Percentiles rank a stretch among this genome's conserved stretches.
These are phyloP conservation scores for Fraxinus americana DNA, from an alignment of 257 asterid species.

Conservation along the genomic window DNA sequence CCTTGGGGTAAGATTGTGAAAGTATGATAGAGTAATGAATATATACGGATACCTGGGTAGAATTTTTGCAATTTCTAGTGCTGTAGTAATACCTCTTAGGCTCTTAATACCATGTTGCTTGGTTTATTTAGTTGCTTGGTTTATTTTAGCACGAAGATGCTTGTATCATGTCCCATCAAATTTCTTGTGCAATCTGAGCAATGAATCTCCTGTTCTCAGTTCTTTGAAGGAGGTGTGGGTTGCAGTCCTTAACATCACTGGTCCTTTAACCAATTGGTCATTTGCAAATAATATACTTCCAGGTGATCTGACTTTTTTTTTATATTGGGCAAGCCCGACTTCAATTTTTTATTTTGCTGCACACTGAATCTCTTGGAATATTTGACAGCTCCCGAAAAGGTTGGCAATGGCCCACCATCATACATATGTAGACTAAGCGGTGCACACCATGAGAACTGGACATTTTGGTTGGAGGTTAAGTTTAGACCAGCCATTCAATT, in stretches of 20 bases:
- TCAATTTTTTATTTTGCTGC: slow-evolving; percentile 10
- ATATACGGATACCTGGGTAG: neutral
- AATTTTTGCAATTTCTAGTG: neutral
- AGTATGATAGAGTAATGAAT: slow-evolving; percentile 1
- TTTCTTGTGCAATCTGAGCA: slow-evolving; percentile 1
- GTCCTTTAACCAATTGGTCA: slow-evolving; percentile 95
- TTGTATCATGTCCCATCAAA: neutral
- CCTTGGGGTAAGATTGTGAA: slow-evolving; percentile 63
- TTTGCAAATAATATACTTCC: slow-evolving; percentile 70
- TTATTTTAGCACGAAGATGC: neutral
- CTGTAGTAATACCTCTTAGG: neutral
- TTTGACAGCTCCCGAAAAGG: slow-evolving; percentile 61
- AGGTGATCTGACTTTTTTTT: slow-evolving; percentile 52
- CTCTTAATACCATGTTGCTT: neutral
- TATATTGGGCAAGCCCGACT: slow-evolving; percentile 5
- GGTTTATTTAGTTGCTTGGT: neutral
- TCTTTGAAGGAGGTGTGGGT: slow-evolving; percentile 91
- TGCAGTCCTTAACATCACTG: slow-evolving; percentile 86
- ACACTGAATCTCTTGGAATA: slow-evolving; percentile 31
- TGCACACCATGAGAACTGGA: slow-evolving; percentile 76
- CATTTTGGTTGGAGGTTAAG: slow-evolving; percentile 94
- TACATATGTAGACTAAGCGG: slow-evolving; percentile 87
- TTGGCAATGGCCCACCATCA: slow-evolving; percentile 72
- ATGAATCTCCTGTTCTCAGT: slow-evolving; percentile 40
- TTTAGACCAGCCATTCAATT: neutral